Conservation (phyloP, 495 filamentous ascomycete genomes). For the Trichoderma virens region DNA sequence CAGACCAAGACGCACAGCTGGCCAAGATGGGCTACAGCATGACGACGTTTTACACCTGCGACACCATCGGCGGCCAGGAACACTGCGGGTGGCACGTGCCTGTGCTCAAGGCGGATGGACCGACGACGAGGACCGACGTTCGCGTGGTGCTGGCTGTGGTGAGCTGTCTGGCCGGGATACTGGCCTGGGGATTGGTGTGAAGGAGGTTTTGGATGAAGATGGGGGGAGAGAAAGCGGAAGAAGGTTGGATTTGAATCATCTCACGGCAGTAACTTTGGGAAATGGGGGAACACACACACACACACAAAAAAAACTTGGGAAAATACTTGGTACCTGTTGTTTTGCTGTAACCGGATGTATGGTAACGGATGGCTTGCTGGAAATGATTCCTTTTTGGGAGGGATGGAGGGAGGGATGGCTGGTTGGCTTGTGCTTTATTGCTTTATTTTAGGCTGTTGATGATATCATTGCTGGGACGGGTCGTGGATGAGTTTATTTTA, state of each 20-base stretch:
- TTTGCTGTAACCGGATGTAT: too few relatives aligned
- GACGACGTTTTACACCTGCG: constrained; percentile 38
- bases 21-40: constrained; percentile 19
- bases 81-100: constrained; percentile 40
- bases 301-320: too few relatives aligned
- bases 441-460: not conserved
- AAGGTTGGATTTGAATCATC: too few relatives aligned
- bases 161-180: not conserved
- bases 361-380: too few relatives aligned
- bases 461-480: not conserved
- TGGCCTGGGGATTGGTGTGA: constrained; percentile 6
- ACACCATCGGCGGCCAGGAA: constrained; percentile 22
- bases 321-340: too few relatives aligned
- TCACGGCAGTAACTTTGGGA: too few relatives aligned
- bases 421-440: not conserved
- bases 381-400: too few relatives aligned
- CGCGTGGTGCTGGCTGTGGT: constrained; percentile 3
- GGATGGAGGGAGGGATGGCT: too few relatives aligned
- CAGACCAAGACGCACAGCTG: constrained; percentile 11
- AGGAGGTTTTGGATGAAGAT: not conserved
- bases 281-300: too few relatives aligned
- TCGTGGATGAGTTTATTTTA: not conserved
- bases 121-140: not conserved
- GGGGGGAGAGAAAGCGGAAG: not conserved
- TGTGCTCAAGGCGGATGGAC: constrained; percentile 24